A percentile compares a stretch with the other conserved stretches of the same genome.
Evolutionary conservation across 768 basidiomycete genomes (phyloP).

Genomic region (Kwoniella mangroviensis): DNA sequence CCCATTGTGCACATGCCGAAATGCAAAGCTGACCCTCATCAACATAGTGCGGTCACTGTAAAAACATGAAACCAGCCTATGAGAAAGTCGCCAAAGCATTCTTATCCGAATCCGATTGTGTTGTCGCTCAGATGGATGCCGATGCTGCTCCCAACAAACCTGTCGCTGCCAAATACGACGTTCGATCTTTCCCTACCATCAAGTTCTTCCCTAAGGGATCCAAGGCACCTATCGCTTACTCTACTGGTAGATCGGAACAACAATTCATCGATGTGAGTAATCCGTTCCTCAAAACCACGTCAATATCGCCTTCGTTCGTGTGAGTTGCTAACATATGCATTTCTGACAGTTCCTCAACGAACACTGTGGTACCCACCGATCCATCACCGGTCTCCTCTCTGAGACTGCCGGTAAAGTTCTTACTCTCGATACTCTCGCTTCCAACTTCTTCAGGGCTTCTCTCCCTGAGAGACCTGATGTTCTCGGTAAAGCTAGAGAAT

Average conservation of each 20-base stretch:
- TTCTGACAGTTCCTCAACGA: slow-evolving; percentile 52
- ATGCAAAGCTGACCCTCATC: slow-evolving; percentile 5
- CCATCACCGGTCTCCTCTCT: slow-evolving; percentile 78
- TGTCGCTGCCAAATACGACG: slow-evolving; percentile 71
- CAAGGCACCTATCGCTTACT: slow-evolving; percentile 70
- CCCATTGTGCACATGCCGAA: neutral
- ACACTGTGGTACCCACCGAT: slow-evolving; percentile 77
- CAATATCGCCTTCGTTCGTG: too few relatives aligned
- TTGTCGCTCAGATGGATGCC: slow-evolving; percentile 88
- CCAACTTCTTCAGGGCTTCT: slow-evolving; percentile 71
- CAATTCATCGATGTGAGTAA: slow-evolving; percentile 53
- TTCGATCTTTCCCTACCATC: slow-evolving; percentile 87
- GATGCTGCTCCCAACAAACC: slow-evolving; percentile 79
- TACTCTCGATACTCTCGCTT: slow-evolving; percentile 76
- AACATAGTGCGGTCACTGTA: slow-evolving; percentile 95
- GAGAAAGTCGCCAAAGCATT: slow-evolving; percentile 83
- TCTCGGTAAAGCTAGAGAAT: slow-evolving; percentile 66
- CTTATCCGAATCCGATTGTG: slow-evolving; percentile 74
- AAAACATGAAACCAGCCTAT: slow-evolving; percentile 81
- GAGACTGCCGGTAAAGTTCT: slow-evolving; percentile 76
- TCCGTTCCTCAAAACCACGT: neutral
- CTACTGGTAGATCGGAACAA: slow-evolving; percentile 66
- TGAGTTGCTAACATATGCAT: neutral
- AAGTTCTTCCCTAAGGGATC: slow-evolving; percentile 81
- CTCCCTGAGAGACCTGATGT: slow-evolving; percentile 67